A percentile compares a stretch with the other conserved stretches of the same genome.
Conservation (phyloP, 2,329 filamentous ascomycete genomes). For the Aschersonia sp. region DNA sequence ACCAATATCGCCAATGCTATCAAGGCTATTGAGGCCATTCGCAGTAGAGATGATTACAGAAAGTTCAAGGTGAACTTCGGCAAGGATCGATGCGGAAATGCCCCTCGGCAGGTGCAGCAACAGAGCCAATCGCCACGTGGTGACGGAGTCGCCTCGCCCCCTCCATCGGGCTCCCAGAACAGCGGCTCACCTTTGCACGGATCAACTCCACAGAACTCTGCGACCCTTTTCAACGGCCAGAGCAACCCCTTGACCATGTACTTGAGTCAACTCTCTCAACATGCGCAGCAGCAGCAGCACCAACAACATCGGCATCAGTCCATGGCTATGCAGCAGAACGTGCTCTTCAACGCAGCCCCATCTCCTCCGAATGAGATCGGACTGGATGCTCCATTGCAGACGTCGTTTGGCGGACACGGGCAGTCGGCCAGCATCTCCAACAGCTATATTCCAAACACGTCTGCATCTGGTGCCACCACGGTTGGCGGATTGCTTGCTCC, state of each 20-base stretch:
- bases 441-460: constrained; percentile 39
- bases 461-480: constrained; percentile 46
- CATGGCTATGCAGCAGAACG: constrained; percentile 61
- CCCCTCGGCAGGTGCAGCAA: constrained; percentile 62
- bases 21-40: constrained; percentile 94
- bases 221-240: constrained; percentile 62
- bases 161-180: constrained; percentile 45
- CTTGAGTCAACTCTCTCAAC: constrained; percentile 65
- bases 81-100: constrained; percentile 95
- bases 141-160: constrained; percentile 43
- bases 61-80: constrained; percentile 99
- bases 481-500: constrained; percentile 68
- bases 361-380: constrained; percentile 41
- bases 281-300: constrained; percentile 54
- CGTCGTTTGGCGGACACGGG: constrained; percentile 46
- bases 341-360: constrained; percentile 62
- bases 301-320: constrained; percentile 61
- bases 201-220: constrained; percentile 47
- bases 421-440: constrained; percentile 53
- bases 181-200: constrained; percentile 40
- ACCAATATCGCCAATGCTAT: constrained; percentile 99
- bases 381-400: constrained; percentile 46
- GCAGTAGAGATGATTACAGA: constrained; percentile 90
- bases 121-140: constrained; percentile 52
- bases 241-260: constrained; percentile 92